phyloP scores from a whole-genome alignment of 305 asterid species.

The Rubia peregrina region DNA sequence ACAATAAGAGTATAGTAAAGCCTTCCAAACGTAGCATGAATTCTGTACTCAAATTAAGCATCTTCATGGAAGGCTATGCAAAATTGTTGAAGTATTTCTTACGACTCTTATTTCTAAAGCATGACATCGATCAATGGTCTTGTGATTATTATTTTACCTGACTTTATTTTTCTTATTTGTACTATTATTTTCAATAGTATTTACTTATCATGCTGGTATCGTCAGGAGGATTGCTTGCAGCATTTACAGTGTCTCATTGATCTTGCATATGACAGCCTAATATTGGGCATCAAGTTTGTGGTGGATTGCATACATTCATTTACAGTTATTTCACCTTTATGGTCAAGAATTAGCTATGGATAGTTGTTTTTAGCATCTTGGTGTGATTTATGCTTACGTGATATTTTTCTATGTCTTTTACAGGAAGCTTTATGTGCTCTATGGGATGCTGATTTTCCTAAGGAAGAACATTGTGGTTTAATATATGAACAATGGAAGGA shows the following conservation, averaged over 20 bases:
- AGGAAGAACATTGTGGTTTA: conserved; percentile 60
- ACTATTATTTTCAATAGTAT: neutral
- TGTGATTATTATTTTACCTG: neutral
- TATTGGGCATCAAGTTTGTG: conserved; percentile 80
- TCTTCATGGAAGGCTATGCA: conserved; percentile 40
- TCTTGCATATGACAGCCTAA: conserved; percentile 67
- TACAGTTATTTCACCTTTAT: neutral
- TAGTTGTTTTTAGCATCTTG: neutral
- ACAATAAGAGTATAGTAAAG: conserved; percentile 27
- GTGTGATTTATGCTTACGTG: neutral
- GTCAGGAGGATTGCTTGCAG: conserved; percentile 83
- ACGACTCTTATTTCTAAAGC: conserved; percentile 48
- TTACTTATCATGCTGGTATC: conserved; percentile 19
- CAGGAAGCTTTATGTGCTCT: conserved; percentile 81
- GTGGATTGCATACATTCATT: conserved; percentile 2
- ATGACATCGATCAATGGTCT: conserved; percentile 18
- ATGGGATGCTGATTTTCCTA: conserved; percentile 94
- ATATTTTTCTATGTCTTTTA: conserved; percentile 15
- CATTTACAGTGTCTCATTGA: conserved; percentile 81
- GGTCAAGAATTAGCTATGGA: conserved; percentile 2
- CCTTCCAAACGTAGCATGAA: conserved; percentile 33
- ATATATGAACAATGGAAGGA: conserved; percentile 99
- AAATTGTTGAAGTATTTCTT: conserved; percentile 31
- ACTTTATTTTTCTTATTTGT: conserved; percentile 14
- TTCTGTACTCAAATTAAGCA: conserved; percentile 33